Evolutionary conservation across 2,329 filamentous ascomycete genomes (phyloP).

Genomic region (Epichloe elymi): DNA sequence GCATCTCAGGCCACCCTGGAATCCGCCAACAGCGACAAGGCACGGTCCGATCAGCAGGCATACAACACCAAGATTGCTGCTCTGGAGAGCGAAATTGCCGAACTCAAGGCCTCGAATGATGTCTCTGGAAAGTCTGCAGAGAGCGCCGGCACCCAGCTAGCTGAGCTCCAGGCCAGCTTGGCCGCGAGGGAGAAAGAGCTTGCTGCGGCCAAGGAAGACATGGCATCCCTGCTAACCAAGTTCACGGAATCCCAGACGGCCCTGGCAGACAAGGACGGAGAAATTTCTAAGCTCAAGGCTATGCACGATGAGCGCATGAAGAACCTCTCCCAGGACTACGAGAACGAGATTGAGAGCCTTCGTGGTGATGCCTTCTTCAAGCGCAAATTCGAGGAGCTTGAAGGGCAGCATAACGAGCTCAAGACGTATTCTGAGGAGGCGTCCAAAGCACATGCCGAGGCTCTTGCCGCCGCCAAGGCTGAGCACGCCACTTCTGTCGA

Average conservation of each 20-base stretch:
- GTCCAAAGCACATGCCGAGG: slow-evolving; percentile 25
- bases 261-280: slow-evolving; percentile 32
- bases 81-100: slow-evolving; percentile 38
- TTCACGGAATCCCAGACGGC: slow-evolving; percentile 34
- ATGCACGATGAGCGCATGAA: slow-evolving; percentile 46
- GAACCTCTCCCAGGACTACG: slow-evolving; percentile 46
- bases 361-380: slow-evolving; percentile 51
- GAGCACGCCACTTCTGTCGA: slow-evolving; percentile 31
- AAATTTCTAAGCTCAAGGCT: slow-evolving; percentile 37
- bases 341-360: slow-evolving; percentile 51
- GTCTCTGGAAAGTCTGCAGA: slow-evolving; percentile 32
- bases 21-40: slow-evolving; percentile 29
- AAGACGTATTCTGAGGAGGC: slow-evolving; percentile 23
- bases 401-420: slow-evolving; percentile 41
- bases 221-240: slow-evolving; percentile 33
- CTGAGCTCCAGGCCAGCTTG: slow-evolving; percentile 26
- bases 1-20: slow-evolving; percentile 33
- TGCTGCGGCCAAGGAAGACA: slow-evolving; percentile 26
- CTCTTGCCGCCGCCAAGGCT: slow-evolving; percentile 28
- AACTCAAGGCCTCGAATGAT: slow-evolving; percentile 35
- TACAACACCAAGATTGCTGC: slow-evolving; percentile 32
- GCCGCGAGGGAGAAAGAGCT: slow-evolving; percentile 33
- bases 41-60: slow-evolving; percentile 31
- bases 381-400: slow-evolving; percentile 48
- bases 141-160: slow-evolving; percentile 25